Percentiles rank a stretch among this genome's conserved stretches.
Evolutionary conservation across 306 rosid species (phyloP).

Genomic region (Inga leiocalycina): DNA sequence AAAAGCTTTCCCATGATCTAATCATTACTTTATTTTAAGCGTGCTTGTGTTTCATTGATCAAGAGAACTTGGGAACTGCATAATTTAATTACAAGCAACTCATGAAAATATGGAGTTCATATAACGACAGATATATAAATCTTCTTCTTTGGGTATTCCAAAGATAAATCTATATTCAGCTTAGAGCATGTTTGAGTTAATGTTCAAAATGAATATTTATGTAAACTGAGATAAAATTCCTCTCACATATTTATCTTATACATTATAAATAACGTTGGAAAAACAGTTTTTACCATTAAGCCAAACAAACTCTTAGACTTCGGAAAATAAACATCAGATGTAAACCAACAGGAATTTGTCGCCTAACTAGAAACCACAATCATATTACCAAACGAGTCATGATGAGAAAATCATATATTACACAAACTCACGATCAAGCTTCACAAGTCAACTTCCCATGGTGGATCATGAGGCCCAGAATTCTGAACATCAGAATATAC

Average conservation of each 20-base stretch:
- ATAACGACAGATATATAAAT: slow-evolving; percentile 3
- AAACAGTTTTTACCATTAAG: too few species aligned
- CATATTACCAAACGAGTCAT: slow-evolving; percentile 38
- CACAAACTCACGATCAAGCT: slow-evolving; percentile 38
- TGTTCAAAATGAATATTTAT: too few species aligned
- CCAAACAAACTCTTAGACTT: neutral
- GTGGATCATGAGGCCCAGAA: slow-evolving; percentile 37
- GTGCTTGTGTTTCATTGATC: slow-evolving; percentile 32
- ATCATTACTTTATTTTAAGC: slow-evolving; percentile 5
- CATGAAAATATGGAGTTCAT: slow-evolving; percentile 21
- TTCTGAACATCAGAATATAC: slow-evolving; percentile 38
- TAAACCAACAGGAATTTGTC: slow-evolving; percentile 30
- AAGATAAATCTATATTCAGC: slow-evolving; percentile 9
- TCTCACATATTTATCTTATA: too few species aligned
- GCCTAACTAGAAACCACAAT: slow-evolving; percentile 26
- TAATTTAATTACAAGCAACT: slow-evolving; percentile 36
- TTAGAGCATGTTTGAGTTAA: neutral
- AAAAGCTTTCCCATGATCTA: slow-evolving; percentile 16
- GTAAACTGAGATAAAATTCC: too few species aligned
- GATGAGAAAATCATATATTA: slow-evolving; percentile 49
- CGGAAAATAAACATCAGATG: slow-evolving; percentile 24
- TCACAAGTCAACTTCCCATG: slow-evolving; percentile 29
- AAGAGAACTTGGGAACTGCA: slow-evolving; percentile 29
- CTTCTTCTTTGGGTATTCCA: slow-evolving; percentile 6
- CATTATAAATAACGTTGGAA: too few species aligned